Conservation (phyloP, 805 yeast species). For the Candida orba region DNA sequence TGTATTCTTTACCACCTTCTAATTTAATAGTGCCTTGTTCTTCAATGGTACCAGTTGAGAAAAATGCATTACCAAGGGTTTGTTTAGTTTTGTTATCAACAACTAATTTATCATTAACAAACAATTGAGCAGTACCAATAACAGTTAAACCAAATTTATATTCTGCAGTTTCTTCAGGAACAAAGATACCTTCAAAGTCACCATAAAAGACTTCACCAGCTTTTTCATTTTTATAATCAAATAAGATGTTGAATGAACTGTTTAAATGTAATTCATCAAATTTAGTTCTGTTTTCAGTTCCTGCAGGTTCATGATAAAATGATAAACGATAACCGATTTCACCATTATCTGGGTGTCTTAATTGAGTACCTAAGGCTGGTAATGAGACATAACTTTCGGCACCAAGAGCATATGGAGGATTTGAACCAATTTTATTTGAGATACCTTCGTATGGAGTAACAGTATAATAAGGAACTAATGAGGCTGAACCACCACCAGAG, state of each 20-base stretch:
- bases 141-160: conserved; percentile 47
- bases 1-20: conserved; percentile 38
- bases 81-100: conserved; percentile 53
- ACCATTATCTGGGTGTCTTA: conserved; percentile 19
- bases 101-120: conserved; percentile 42
- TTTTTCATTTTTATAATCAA: conserved; percentile 25
- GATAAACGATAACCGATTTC: conserved; percentile 20
- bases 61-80: conserved; percentile 41
- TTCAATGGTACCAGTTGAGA: conserved; percentile 49
- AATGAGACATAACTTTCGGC: conserved; percentile 29
- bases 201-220: conserved; percentile 30
- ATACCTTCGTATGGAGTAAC: conserved; percentile 44
- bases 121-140: conserved; percentile 49
- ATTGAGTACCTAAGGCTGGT: conserved; percentile 27
- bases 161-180: conserved; percentile 40
- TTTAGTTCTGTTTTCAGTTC: conserved; percentile 17
- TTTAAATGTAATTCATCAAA: conserved; percentile 24
- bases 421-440: conserved; percentile 19
- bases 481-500: conserved; percentile 61
- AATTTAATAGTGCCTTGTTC: conserved; percentile 32
- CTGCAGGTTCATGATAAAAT: conserved; percentile 22
- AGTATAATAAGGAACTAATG: conserved; percentile 39
- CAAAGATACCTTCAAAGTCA: conserved; percentile 38
- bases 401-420: conserved; percentile 29
- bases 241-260: conserved; percentile 19